Base-by-base conservation (phyloP, 1,284 basidiomycete species). In the Thelephora terrestris region DNA sequence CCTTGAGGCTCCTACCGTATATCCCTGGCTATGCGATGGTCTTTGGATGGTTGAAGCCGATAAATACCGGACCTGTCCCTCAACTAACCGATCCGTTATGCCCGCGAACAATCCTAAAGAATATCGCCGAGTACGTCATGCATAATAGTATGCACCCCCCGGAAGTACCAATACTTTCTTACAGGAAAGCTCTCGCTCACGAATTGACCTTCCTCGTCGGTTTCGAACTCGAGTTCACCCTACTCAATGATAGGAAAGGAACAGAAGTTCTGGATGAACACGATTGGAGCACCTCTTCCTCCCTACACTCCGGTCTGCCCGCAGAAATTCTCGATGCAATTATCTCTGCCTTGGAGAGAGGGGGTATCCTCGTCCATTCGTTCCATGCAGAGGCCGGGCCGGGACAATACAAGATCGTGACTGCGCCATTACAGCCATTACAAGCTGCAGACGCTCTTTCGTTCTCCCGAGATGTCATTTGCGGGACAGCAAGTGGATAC, bases 331-430 rank as follows among this genome's bases (percentile, higher is more conserved):
- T 70, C 20, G 61, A 69, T 48, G 67, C 69, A 51, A 69, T 70
- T 29, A 65, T 64, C 9, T 53, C 61, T 9, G 55, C 52, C 23
- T 52, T 71, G 14, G 47, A 62, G 32, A 53, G 47, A 0, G 61
- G 61, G 1, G 64, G 64, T 3, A 62, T 71, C 23, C 65, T 67
- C 51, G 53, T 70, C 25, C 60, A 68, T 52, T 65, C 68, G 62
- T 68, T 65, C 50, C 68, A 70, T 51, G 65, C 76, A 1, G 85
- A 87, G 62, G 76, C 73, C 23, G 81, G 81, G 2, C 79, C 80
- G 2, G 82, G 85, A 23, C 84, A 88, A 71, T 86, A 79, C 51
- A 82, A 87, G 61, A 59, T 86, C 10, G 67, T 80, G 21, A 84
- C 80, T 0, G 81, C 79, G 0, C 81, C 83, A 2, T 59, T 85